A percentile compares a stretch with the other conserved stretches of the same genome.
Conservation (phyloP, 257 asterid species). For the Jaltomata sinuosa region DNA sequence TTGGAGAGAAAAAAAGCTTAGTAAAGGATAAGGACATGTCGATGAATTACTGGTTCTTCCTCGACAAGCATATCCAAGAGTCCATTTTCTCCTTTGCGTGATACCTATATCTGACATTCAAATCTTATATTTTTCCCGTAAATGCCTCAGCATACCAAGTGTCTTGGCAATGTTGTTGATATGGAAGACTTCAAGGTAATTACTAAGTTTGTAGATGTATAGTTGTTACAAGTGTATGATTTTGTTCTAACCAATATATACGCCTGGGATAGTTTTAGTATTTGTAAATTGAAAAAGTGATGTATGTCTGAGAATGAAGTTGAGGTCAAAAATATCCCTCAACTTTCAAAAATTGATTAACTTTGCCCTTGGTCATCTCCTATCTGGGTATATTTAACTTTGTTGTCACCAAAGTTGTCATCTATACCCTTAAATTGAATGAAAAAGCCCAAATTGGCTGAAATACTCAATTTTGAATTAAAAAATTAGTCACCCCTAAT, state of each 20-base stretch:
- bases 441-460: too few species aligned
- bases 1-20: neutral
- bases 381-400: too few species aligned
- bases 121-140: neutral
- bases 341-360: too few species aligned
- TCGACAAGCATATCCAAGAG: neutral
- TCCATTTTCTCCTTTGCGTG: neutral
- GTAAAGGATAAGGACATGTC: neutral
- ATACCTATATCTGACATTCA: neutral
- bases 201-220: neutral
- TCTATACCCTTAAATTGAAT: too few species aligned
- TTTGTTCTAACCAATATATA: neutral
- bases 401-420: too few species aligned
- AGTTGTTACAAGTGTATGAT: neutral
- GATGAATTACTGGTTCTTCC: neutral
- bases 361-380: too few species aligned
- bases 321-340: too few species aligned
- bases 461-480: too few species aligned
- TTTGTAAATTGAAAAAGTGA: neutral
- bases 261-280: neutral
- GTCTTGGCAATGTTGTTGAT: neutral
- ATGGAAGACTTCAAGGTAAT: neutral
- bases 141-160: neutral
- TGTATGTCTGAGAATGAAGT: neutral
- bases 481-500: too few species aligned